phyloP scores from a whole-genome alignment of 2,329 filamentous ascomycete genomes.

The Colletotrichum sp. region DNA sequence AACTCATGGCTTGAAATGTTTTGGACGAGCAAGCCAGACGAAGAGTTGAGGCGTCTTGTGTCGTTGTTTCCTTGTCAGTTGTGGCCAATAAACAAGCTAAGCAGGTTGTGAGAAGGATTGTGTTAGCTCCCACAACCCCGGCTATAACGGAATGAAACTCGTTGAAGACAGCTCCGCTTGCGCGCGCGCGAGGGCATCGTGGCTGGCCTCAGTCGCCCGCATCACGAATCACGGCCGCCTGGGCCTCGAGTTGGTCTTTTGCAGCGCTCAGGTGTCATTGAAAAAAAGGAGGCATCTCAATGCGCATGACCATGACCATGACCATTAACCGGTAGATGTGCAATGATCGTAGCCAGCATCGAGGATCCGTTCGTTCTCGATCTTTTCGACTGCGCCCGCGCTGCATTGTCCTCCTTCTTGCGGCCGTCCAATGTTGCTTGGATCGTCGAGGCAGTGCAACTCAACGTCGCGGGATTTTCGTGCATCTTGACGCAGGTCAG shows the following conservation, averaged over 20 bases:
- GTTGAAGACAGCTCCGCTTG: not conserved
- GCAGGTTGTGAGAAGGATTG: not conserved
- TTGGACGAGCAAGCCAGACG: not conserved
- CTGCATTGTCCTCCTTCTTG: not conserved
- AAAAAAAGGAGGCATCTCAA: not conserved
- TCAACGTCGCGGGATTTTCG: not conserved
- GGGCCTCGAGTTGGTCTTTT: not conserved
- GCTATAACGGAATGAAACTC: not conserved
- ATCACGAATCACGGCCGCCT: not conserved
- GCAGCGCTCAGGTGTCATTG: not conserved
- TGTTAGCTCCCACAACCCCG: not conserved
- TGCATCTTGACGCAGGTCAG: not conserved
- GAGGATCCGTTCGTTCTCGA: not conserved
- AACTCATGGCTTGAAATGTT: not conserved
- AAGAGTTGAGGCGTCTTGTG: not conserved
- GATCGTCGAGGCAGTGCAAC: constrained; percentile 16
- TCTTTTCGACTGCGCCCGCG: not conserved
- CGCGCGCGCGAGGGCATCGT: not conserved
- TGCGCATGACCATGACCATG: not conserved
- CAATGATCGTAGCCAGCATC: not conserved
- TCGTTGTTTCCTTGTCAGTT: not conserved
- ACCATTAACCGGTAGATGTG: not conserved
- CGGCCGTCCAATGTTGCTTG: constrained; percentile 2
- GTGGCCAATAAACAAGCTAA: constrained; percentile 4
- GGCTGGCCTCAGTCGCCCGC: not conserved